Base-by-base conservation (phyloP, 129 eudicot genomes). In the Artemisia argyi region DNA sequence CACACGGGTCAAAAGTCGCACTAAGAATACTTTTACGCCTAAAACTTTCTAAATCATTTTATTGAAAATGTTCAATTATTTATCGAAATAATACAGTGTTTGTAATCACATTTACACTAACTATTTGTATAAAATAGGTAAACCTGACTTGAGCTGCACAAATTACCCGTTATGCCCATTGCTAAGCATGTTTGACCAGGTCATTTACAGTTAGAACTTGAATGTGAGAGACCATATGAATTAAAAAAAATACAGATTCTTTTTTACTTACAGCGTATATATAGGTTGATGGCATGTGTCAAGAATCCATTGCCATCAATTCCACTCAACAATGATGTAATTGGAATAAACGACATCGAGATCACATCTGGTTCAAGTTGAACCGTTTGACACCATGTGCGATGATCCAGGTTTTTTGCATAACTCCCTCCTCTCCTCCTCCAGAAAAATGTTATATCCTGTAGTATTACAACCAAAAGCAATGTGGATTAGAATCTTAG, bases 391-490 rank as follows among this genome's bases (percentile, higher is more conserved):
- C 89, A 80, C 92, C 96, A 89, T 39, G 85, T 72, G 11, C 54
- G 73, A 73, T 89, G 92, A 68, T 82, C 78, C 32, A 85, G 60
- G 64, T 74, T 81, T 78, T 73, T 79, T 3, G 65, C 69, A 7
- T 53, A 83, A 80, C 83, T 85, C 77, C 96, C 96, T 39, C 96
- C 96, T 77, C 85, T 85, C 76, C 96, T 88, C 78, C 89, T 83
- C 85, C 87, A 85, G 75, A 85, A 79, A 82, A 88, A 72, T 9
- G 91, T 88, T 59, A 85, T 72, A 71, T 85, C 91, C 96, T 88
- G 91, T 67, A 58, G 57, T 61, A 61, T 44, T 24, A 8, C 61
- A 42, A 59, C 22, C 18, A 49, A 59, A 71, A 61, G 15, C 11
- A 57, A 39, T 22, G 11, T 48, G 66, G 51, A 0, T 19, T 10